phyloP scores from a whole-genome alignment of 2,329 filamentous ascomycete genomes.

The Alternaria infectoria region DNA sequence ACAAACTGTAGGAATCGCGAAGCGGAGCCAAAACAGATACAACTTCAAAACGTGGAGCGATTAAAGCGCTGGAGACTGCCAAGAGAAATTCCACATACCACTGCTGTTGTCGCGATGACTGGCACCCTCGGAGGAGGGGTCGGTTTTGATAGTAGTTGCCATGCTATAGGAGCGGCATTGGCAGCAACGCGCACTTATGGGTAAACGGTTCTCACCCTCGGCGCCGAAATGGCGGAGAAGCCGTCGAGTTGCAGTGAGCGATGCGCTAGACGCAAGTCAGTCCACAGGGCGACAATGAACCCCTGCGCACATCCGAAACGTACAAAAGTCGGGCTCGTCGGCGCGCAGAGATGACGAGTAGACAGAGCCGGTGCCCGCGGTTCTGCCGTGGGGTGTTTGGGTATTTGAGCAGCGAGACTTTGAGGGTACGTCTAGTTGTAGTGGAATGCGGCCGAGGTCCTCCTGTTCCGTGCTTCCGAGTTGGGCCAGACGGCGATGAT shows the following conservation, averaged over 20 bases:
- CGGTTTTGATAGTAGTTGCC: constrained; percentile 42
- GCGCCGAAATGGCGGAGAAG: constrained; percentile 14
- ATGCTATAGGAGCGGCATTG: constrained; percentile 42
- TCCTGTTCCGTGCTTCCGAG: background rate
- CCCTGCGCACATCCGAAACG: constrained; percentile 34
- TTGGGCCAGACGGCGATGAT: background rate
- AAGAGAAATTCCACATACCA: constrained; percentile 38
- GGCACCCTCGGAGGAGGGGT: constrained; percentile 38
- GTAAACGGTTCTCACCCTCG: constrained; percentile 17
- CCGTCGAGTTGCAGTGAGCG: constrained; percentile 10
- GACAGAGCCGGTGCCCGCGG: background rate
- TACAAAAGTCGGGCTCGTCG: constrained; percentile 19
- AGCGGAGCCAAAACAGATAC: constrained; percentile 39
- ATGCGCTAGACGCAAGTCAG: constrained; percentile 29
- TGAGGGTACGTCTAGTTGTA: background rate
- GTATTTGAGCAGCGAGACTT: constrained; percentile 2
- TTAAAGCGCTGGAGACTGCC: constrained; percentile 33
- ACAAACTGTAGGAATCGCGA: constrained; percentile 32
- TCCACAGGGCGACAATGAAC: constrained; percentile 25
- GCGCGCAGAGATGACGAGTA: constrained; percentile 6
- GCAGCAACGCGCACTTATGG: constrained; percentile 22
- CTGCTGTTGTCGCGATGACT: constrained; percentile 39
- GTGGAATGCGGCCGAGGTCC: background rate
- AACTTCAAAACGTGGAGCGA: constrained; percentile 38
- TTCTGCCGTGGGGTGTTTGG: constrained; percentile 4